Percentiles rank a stretch among this genome's conserved stretches.
Evolutionary conservation across 1,284 basidiomycete species (phyloP).

Genomic region (Gymnopus androsaceus): DNA sequence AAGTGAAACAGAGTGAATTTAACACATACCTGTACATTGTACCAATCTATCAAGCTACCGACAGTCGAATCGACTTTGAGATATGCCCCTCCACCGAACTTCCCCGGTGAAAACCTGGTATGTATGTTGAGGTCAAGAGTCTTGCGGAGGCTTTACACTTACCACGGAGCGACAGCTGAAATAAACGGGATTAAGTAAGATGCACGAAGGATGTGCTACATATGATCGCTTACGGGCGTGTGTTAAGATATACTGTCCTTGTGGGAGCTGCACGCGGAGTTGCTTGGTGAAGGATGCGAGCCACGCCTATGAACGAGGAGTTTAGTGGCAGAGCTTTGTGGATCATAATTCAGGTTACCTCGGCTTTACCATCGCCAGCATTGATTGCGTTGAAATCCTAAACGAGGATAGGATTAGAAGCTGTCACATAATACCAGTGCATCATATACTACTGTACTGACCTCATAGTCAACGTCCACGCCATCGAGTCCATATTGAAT

Average conservation of each 20-base stretch:
- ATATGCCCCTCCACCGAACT: conserved; percentile 13
- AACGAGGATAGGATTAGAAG: neutral
- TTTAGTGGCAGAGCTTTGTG: neutral
- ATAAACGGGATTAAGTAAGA: neutral
- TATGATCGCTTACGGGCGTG: conserved; percentile 40
- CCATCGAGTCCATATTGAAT: conserved; percentile 54
- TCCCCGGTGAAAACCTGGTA: conserved; percentile 15
- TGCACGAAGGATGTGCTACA: neutral
- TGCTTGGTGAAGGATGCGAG: conserved; percentile 46
- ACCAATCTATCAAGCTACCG: conserved; percentile 22
- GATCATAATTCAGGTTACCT: conserved; percentile 11
- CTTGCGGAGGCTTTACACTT: neutral
- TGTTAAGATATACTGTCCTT: conserved; percentile 42
- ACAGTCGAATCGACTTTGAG: conserved; percentile 18
- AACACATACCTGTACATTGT: conserved; percentile 32
- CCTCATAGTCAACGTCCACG: conserved; percentile 57
- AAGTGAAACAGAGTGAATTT: neutral
- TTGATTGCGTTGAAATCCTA: conserved; percentile 50
- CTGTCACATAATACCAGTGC: too few relatives aligned
- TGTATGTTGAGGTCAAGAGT: neutral
- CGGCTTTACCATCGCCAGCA: conserved; percentile 39
- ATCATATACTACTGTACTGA: too few relatives aligned
- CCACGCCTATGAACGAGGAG: conserved; percentile 34
- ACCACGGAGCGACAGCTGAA: conserved; percentile 28
- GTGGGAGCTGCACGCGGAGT: conserved; percentile 40